Percentiles rank a stretch among this genome's conserved stretches.
These are phyloP conservation scores for Fusarium staphyleae DNA, from an alignment of 2,329 filamentous ascomycete species.

Conservation along the genomic window DNA sequence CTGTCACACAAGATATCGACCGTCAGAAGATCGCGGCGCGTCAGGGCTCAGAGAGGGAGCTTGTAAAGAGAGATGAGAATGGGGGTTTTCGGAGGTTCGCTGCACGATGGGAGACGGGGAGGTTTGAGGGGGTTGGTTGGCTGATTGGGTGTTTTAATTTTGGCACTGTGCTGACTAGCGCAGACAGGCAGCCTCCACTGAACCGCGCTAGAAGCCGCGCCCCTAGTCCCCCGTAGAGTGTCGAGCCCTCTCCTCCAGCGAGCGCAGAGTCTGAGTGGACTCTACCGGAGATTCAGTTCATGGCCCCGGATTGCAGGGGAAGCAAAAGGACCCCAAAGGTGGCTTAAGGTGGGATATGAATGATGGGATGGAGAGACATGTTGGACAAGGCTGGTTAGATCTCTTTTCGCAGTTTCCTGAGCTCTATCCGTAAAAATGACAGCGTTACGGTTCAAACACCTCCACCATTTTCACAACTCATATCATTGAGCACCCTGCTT, in stretches of 20 bases:
- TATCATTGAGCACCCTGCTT: too few species aligned
- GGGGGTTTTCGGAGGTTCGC: constrained; percentile 29
- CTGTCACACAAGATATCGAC: constrained; percentile 32
- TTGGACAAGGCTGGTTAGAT: constrained; percentile 28
- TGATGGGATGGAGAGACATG: constrained; percentile 36
- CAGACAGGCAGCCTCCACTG: constrained; percentile 7
- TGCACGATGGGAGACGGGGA: constrained; percentile 30
- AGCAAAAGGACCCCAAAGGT: constrained; percentile 10
- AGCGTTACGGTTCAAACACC: too few species aligned
- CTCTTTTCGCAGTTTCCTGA: constrained; percentile 12
- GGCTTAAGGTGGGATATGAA: constrained; percentile 30
- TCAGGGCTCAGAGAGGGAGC: constrained; percentile 28
- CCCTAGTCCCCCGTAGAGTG: constrained; percentile 22
- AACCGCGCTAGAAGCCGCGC: constrained; percentile 19
- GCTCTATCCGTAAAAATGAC: not conserved
- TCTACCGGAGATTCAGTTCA: constrained; percentile 25
- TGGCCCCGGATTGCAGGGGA: constrained; percentile 12
- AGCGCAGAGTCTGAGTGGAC: constrained; percentile 20
- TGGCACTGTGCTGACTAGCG: constrained; percentile 35
- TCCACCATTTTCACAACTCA: too few species aligned
- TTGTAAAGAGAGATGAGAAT: constrained; percentile 27
- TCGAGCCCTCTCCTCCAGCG: constrained; percentile 27
- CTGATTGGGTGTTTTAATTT: constrained; percentile 11
- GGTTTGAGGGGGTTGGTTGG: constrained; percentile 38
- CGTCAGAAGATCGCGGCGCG: constrained; percentile 32